These are phyloP conservation scores for Pichia heedii DNA, from an alignment of 805 yeast species.

Conservation along the genomic window DNA sequence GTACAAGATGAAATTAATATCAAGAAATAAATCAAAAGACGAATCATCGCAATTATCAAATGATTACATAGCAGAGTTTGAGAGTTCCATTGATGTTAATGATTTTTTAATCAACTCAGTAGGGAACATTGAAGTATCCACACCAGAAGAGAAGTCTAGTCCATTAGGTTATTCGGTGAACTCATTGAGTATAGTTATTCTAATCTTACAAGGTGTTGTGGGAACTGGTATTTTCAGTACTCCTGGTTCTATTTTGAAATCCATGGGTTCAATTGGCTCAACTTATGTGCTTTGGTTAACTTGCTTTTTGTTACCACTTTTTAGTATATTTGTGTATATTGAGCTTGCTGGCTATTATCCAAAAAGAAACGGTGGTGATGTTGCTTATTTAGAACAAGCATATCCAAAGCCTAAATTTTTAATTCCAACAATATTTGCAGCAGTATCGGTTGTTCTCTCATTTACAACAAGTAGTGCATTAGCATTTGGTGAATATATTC, in stretches of 20 bases:
- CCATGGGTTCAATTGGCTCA: slow-evolving; percentile 36
- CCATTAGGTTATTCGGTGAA: slow-evolving; percentile 30
- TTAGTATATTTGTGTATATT: slow-evolving; percentile 30
- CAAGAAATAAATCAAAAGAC: not conserved
- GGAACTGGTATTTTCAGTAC: slow-evolving; percentile 75
- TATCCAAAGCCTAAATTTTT: slow-evolving; percentile 61
- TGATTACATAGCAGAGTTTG: not conserved
- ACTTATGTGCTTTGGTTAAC: slow-evolving; percentile 35
- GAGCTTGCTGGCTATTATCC: slow-evolving; percentile 36
- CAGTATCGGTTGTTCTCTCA: slow-evolving; percentile 66
- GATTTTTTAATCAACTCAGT: not conserved
- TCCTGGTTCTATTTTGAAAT: slow-evolving; percentile 49
- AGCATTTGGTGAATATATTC: slow-evolving; percentile 69
- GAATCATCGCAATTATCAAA: not conserved
- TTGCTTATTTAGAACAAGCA: slow-evolving; percentile 67
- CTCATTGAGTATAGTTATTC: slow-evolving; percentile 40
- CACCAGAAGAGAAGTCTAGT: slow-evolving; percentile 31
- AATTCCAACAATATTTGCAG: slow-evolving; percentile 55
- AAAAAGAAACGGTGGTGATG: slow-evolving; percentile 75
- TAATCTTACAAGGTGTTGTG: slow-evolving; percentile 58
- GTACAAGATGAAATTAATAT: not conserved
- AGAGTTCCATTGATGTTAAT: not conserved
- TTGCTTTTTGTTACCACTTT: slow-evolving; percentile 32
- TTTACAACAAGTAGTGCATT: slow-evolving; percentile 84
- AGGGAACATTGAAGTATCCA: slow-evolving; percentile 13